Base-by-base conservation (phyloP, 208 protist species). In the Angomonas desouzai region DNA sequence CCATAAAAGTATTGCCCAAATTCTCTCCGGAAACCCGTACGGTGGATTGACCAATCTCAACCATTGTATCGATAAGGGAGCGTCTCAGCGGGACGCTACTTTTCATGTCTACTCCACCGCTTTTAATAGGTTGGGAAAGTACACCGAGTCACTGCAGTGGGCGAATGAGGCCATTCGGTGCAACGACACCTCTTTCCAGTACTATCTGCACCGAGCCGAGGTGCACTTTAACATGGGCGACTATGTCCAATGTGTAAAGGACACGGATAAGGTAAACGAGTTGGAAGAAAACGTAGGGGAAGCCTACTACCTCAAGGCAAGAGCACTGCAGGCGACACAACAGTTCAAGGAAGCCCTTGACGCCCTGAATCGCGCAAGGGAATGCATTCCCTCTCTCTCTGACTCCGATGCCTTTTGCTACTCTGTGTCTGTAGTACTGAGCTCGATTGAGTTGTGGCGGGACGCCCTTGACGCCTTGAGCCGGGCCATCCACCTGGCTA, bases 231-330 rank as follows among this genome's bases (percentile, higher is more conserved):
- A 48, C 48, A 3, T 84, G 32, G 61, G 62, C 11, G 30, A 71
- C 33, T 79, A 75, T 49, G 22, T 22, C 1, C 55, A 45, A 18
- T 71, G 66, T 55, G 20, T 77, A 0, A 65, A 66, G 29, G 73
- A 79, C 48, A 29, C 57, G 11, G 30, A 73, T 57, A 45, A 25
- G 32, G 32, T 56, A 10, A 28, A 72, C 56, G 36, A 20, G 25
- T 20, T 47, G 30, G 27, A 33, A 9, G 58, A 43, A 30, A 23
- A 51, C 3, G 32, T 74, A 0, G 79, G 65, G 1, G 77, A 93
- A 33, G 72, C 86, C n/a, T 87, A 82, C 62, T 97, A 95, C 65
- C 65, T 94, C 1, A 61, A 80, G 18, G 93, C 72, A 10, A 83
- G 89, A n/a, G 81, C 86, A n/a, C 62, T 79, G 28, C 92, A 97